Conservation (phyloP, 75 land plant genomes). For the Picea glauca region DNA sequence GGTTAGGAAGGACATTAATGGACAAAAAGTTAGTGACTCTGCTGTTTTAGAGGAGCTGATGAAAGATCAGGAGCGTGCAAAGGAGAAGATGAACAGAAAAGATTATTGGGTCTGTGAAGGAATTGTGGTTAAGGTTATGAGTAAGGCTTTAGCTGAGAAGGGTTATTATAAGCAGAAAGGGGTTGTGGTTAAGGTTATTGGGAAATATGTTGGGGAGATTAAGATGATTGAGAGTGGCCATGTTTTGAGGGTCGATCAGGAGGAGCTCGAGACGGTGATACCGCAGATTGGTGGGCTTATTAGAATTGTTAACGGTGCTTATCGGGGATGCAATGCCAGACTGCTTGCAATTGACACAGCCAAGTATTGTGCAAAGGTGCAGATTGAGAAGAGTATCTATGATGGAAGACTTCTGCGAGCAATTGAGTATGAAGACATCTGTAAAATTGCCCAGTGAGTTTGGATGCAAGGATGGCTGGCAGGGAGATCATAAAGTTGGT, state of each 20-base stretch:
- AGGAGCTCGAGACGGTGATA: conserved; percentile 93
- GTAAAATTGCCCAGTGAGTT: conserved; percentile 51
- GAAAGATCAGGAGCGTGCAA: conserved; percentile 84
- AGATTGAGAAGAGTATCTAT: conserved; percentile 90
- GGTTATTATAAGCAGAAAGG: conserved; percentile 97
- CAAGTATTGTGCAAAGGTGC: conserved; percentile 81
- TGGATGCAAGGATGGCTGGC: no score
- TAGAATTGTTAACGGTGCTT: conserved; percentile 93
- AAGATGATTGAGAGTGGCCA: conserved; percentile 86
- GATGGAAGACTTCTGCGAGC: conserved; percentile 79
- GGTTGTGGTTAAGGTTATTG: conserved; percentile 73
- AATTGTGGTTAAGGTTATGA: conserved; percentile 92
- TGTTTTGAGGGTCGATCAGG: conserved; percentile 88
- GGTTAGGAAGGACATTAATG: neutral
- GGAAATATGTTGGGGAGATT: conserved; percentile 90
- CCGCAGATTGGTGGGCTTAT: conserved; percentile 94
- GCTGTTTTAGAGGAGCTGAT: conserved; percentile 72
- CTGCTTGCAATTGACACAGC: conserved; percentile 66
- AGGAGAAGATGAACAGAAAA: conserved; percentile 83
- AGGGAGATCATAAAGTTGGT: no score
- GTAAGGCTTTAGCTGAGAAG: conserved; percentile 71
- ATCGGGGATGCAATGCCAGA: conserved; percentile 82
- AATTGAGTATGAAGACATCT: conserved; percentile 91
- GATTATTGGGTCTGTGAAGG: conserved; percentile 94
- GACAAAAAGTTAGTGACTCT: conserved; percentile 8